Base-by-base conservation (phyloP, 192 early-diverging fungal species). In the Coemansia sp. region DNA sequence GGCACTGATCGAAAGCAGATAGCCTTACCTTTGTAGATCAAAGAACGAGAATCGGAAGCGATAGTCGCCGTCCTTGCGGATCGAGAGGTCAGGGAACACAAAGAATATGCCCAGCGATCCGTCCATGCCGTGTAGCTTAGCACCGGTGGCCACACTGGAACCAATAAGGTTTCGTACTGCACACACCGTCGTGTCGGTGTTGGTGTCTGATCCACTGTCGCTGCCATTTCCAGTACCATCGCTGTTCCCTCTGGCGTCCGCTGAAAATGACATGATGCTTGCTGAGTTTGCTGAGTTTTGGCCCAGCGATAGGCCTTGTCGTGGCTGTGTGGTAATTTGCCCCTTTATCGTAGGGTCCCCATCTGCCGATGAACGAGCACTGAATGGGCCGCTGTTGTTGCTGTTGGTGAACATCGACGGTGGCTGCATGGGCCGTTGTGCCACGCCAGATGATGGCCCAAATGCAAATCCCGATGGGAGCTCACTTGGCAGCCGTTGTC, bases 21-120 rank as follows among this genome's bases (percentile, higher is more conserved):
- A n/a, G n/a, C n/a, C 72, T 67, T 74, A 64, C 72, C 66, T 59
- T 57, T 71, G 68, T 25, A 93, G 78, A 51, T 88, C 75, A 26
- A 86, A 81, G 66, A 91, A 90, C 3, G 87, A 87, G 70, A 91
- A 90, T 18, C 76, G 71, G 20, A 92, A 67, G 0, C 81, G 83
- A 68, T 88, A 92, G 2, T 71, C 74, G 18, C 91, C 91, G 65
- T 92, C 91, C 8, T 86, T 91, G 30, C 91, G 80, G 8, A 92
- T 85, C 39, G 87, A 89, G 29, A 92, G 71, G 58, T 92, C 91
- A 13, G 89, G 91, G 59, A 92, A 92, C 20, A 92, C 83, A 79
- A 92, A 92, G 59, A 87, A 92, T 33, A 92, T 81, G 0, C 91
- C 91, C 7, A 75, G 61, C 15, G 86, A 77, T 12, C 87, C 86